Percentiles rank a stretch among this genome's conserved stretches.
phyloP scores from a whole-genome alignment of 1,284 basidiomycete species.

The Trichosporon sp. region DNA sequence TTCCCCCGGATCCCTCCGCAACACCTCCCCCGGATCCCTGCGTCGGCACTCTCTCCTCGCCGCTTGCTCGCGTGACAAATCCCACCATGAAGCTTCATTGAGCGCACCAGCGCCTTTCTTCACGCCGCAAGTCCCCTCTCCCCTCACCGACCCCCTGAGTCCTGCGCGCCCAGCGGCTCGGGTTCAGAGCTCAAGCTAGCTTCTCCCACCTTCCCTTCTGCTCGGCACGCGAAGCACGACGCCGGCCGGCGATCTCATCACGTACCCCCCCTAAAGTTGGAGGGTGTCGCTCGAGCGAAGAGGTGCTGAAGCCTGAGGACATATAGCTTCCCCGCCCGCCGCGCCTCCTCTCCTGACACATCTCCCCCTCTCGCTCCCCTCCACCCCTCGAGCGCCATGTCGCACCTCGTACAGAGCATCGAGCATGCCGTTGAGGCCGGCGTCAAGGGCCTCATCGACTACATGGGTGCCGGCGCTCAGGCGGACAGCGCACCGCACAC shows the following conservation, averaged over 20 bases:
- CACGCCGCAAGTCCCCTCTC: background rate
- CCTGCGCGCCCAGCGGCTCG: background rate
- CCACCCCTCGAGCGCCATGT: slow-evolving; percentile 24
- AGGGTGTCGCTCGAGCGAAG: background rate
- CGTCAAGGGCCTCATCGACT: slow-evolving; percentile 38
- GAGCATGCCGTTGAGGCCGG: slow-evolving; percentile 38
- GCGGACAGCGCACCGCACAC: background rate
- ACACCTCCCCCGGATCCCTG: background rate
- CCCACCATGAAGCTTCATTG: slow-evolving; percentile 7
- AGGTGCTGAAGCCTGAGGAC: background rate
- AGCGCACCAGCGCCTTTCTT: slow-evolving; percentile 3
- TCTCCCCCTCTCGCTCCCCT: background rate
- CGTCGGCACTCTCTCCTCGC: background rate
- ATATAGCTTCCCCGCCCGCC: background rate
- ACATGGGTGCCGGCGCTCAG: slow-evolving; percentile 5
- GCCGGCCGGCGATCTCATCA: background rate
- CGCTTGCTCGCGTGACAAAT: slow-evolving; percentile 9
- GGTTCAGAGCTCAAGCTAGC: background rate
- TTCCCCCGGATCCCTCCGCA: background rate
- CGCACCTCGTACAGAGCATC: slow-evolving; percentile 33
- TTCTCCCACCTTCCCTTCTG: background rate
- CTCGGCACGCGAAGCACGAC: background rate
- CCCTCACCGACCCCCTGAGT: background rate
- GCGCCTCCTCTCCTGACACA: background rate
- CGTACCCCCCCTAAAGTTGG: background rate